phyloP scores from a whole-genome alignment of 257 asterid genomes.

The Thymus quinquecostatus region DNA sequence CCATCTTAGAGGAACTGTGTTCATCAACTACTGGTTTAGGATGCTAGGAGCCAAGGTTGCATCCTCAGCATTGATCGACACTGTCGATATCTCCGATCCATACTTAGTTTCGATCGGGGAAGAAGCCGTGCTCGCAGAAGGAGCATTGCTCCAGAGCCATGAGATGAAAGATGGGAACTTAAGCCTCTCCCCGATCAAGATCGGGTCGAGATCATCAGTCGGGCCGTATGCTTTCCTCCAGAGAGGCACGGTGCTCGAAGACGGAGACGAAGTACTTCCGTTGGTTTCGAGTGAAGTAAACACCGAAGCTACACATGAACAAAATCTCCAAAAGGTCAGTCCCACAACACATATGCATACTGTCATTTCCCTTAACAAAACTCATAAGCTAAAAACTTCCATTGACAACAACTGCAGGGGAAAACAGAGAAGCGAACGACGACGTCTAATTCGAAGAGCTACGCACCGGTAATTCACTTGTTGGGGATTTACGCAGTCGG shows the following conservation, averaged over 20 bases:
- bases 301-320: slow-evolving; percentile 7
- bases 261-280: slow-evolving; percentile 52
- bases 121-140: slow-evolving; percentile 66
- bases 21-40: slow-evolving; percentile 62
- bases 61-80: slow-evolving; percentile 57
- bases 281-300: slow-evolving; percentile 38
- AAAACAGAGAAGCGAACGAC: slow-evolving; percentile 28
- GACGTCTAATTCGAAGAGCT: slow-evolving; percentile 19
- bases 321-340: slow-evolving; percentile 43
- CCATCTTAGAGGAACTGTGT: slow-evolving; percentile 74
- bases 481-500: slow-evolving; percentile 58
- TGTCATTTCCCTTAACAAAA: not conserved
- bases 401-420: slow-evolving; percentile 37
- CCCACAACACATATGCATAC: not conserved
- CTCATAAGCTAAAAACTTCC: slow-evolving; percentile 18
- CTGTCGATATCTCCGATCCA: slow-evolving; percentile 70
- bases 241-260: slow-evolving; percentile 50
- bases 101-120: slow-evolving; percentile 61
- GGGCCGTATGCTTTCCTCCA: slow-evolving; percentile 68
- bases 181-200: slow-evolving; percentile 47
- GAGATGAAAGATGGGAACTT: slow-evolving; percentile 63
- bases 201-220: slow-evolving; percentile 54
- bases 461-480: slow-evolving; percentile 41
- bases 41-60: slow-evolving; percentile 67
- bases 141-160: slow-evolving; percentile 68